phyloP scores from a whole-genome alignment of 441 rosid species.

The Croton setiger region DNA sequence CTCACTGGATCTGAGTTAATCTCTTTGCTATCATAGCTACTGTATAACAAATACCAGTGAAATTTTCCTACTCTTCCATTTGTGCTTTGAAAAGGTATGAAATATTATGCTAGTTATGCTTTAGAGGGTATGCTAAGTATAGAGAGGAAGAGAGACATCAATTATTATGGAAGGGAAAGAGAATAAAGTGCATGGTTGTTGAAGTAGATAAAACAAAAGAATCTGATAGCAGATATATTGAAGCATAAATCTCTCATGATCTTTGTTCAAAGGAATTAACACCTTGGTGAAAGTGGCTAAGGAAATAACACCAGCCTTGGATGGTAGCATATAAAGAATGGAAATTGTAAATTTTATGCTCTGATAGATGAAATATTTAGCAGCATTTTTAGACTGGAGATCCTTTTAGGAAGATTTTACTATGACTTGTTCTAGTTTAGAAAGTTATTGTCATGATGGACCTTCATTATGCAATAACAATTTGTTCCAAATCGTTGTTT shows the following conservation, averaged over 20 bases:
- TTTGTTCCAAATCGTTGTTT: background rate
- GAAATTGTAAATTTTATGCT: background rate
- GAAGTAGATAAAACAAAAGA: background rate
- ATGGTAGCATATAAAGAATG: background rate
- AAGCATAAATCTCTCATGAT: background rate
- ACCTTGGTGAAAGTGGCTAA: background rate
- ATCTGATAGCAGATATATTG: background rate
- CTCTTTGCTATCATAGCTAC: background rate
- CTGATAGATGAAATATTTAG: background rate
- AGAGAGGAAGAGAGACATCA: background rate
- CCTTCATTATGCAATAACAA: background rate
- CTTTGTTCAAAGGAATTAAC: background rate
- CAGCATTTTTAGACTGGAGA: background rate
- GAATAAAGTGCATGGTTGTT: background rate
- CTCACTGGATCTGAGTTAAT: background rate
- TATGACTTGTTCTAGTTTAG: background rate
- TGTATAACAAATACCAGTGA: background rate
- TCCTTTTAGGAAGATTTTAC: background rate
- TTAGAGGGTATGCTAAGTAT: background rate
- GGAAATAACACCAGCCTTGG: background rate
- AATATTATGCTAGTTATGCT: background rate
- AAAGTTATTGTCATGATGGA: background rate
- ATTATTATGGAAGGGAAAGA: background rate
- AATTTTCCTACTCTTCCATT: background rate
- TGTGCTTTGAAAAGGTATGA: background rate